Conservation (phyloP, 768 basidiomycete genomes). For the Leucosporidium yakuticum region DNA sequence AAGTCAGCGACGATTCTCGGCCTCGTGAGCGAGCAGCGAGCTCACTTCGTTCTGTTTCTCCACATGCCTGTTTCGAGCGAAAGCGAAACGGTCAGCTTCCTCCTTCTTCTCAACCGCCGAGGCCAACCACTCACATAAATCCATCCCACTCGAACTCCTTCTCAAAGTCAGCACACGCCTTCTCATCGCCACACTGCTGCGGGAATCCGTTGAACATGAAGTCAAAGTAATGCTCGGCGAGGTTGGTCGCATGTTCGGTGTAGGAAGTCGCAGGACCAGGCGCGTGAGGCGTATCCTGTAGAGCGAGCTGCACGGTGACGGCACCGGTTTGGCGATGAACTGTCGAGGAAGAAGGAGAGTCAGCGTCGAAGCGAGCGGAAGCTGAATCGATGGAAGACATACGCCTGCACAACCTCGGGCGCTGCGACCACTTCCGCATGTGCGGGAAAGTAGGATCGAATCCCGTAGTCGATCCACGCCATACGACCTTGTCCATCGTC, state of each 20-base stretch:
- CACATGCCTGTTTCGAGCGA: background rate
- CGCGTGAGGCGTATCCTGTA: constrained; percentile 2
- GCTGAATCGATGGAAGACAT: background rate
- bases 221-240: constrained; percentile 24
- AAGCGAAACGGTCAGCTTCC: too few species aligned
- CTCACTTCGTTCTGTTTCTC: constrained; percentile 25
- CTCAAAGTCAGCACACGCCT: constrained; percentile 17
- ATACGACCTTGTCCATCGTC: constrained; percentile 46
- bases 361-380: background rate
- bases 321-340: constrained; percentile 1
- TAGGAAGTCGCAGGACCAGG: constrained; percentile 4
- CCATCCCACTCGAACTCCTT: constrained; percentile 26
- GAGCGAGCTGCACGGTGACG: constrained; percentile 9
- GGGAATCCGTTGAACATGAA: constrained; percentile 23
- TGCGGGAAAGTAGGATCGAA: constrained; percentile 21
- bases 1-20: background rate
- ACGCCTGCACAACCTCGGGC: constrained; percentile 32
- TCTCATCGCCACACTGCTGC: constrained; percentile 20
- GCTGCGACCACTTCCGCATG: constrained; percentile 37
- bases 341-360: background rate
- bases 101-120: too few species aligned
- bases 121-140: constrained; percentile 11
- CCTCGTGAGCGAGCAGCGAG: background rate
- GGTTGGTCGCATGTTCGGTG: background rate
- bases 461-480: constrained; percentile 48